Evolutionary conservation across 805 yeast genomes (phyloP).

Genomic region (Starmerella scarabaei): DNA sequence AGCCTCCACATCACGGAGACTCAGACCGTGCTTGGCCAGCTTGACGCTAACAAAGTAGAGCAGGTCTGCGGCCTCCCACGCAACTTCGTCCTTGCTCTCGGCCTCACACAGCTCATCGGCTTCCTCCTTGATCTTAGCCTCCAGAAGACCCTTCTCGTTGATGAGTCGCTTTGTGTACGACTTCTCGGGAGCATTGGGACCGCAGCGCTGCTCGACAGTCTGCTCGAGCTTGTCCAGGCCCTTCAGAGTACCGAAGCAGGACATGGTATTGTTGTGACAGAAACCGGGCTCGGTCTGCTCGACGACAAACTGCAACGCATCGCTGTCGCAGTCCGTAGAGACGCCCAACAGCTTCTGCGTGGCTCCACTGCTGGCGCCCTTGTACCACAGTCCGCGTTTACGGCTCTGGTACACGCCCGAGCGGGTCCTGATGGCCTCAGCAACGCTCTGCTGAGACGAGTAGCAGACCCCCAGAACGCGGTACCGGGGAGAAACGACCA

Average conservation of each 20-base stretch:
- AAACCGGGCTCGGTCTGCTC: conserved; percentile 79
- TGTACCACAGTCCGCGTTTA: conserved; percentile 82
- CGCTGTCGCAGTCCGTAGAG: conserved; percentile 82
- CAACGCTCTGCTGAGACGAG: conserved; percentile 70
- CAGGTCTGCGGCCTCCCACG: conserved; percentile 97
- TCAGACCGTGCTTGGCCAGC: conserved; percentile 61
- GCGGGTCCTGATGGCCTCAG: conserved; percentile 64
- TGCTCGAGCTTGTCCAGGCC: conserved; percentile 62
- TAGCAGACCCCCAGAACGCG: conserved; percentile 81
- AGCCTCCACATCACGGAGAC: conserved; percentile 65
- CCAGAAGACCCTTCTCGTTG: conserved; percentile 57
- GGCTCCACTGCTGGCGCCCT: conserved; percentile 94
- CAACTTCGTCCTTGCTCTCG: conserved; percentile 46
- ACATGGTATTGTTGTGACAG: conserved; percentile 70
- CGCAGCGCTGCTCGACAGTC: conserved; percentile 48
- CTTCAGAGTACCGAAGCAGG: conserved; percentile 51
- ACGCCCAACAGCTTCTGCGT: conserved; percentile 62
- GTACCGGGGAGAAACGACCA: conserved; percentile 57
- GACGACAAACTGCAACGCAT: conserved; percentile 76
- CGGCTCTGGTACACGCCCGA: conserved; percentile 93
- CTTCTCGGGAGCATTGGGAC: conserved; percentile 62
- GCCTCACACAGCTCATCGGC: conserved; percentile 94
- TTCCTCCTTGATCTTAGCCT: conserved; percentile 84
- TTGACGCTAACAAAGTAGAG: conserved; percentile 54
- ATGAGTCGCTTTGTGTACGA: conserved; percentile 90